Conservation (phyloP, 305 asterid genomes). For the Plantago coronopus region DNA sequence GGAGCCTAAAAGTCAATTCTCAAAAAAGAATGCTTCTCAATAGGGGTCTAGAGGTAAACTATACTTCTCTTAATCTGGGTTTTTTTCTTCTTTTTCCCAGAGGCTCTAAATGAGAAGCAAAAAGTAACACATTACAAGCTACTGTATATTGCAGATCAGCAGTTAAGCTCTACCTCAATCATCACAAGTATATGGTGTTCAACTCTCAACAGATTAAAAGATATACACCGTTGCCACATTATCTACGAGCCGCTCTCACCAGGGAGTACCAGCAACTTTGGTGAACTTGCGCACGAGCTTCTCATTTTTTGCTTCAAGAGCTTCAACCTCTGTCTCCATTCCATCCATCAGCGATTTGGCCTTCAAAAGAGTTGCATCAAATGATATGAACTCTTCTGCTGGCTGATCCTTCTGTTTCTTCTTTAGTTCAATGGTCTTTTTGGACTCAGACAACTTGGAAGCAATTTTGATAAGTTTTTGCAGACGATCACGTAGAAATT, state of each 20-base stretch:
- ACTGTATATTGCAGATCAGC: not conserved
- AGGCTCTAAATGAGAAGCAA: not conserved
- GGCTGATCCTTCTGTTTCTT: conserved; percentile 22
- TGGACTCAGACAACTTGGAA: conserved; percentile 24
- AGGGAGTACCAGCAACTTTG: conserved; percentile 43
- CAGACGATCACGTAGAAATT: conserved; percentile 50
- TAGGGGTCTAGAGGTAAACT: too few relatives aligned
- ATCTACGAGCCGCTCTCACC: conserved; percentile 34
- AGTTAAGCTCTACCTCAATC: conserved; percentile 2
- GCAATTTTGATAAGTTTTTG: conserved; percentile 32
- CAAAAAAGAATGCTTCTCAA: too few relatives aligned
- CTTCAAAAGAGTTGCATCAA: conserved; percentile 24
- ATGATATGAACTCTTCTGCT: conserved; percentile 16
- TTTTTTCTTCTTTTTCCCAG: too few relatives aligned
- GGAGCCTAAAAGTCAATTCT: too few relatives aligned
- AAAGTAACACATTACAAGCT: conserved; percentile 2
- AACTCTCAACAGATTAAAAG: not conserved
- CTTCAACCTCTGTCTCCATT: conserved; percentile 35
- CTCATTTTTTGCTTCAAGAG: conserved; percentile 27
- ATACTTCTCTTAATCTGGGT: too few relatives aligned
- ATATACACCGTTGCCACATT: not conserved
- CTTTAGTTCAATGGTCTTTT: conserved; percentile 28
- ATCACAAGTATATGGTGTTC: not conserved
- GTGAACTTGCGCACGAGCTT: conserved; percentile 25
- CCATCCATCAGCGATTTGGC: conserved; percentile 20